A percentile compares a stretch with the other conserved stretches of the same genome.
Conservation (phyloP, 2,329 filamentous ascomycete species). For the Phialocephala sp. region DNA sequence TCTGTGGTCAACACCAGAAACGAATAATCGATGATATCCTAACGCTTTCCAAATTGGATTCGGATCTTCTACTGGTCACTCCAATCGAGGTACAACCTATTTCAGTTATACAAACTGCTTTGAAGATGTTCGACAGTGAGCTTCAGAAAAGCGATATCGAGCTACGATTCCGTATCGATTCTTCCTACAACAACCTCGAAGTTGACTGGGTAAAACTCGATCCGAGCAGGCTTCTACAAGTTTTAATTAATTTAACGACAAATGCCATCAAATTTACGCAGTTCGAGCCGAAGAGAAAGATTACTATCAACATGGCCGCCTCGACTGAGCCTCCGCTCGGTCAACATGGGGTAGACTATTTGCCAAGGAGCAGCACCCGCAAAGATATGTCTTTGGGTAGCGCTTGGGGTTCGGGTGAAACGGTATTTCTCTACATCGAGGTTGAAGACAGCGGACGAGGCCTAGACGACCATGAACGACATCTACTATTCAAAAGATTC, state of each 20-base stretch:
- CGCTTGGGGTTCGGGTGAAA: slow-evolving; percentile 48
- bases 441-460: slow-evolving; percentile 80
- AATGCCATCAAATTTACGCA: slow-evolving; percentile 86
- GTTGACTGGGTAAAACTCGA: slow-evolving; percentile 74
- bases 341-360: slow-evolving; percentile 25
- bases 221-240: slow-evolving; percentile 76
- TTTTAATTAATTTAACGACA: slow-evolving; percentile 79
- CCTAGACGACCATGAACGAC: slow-evolving; percentile 71
- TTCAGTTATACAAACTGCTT: slow-evolving; percentile 59
- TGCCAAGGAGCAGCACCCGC: slow-evolving; percentile 41
- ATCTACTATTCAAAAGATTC: slow-evolving; percentile 77
- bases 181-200: slow-evolving; percentile 61
- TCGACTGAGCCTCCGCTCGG: slow-evolving; percentile 25
- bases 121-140: slow-evolving; percentile 83
- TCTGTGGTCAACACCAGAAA: slow-evolving; percentile 81
- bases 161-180: slow-evolving; percentile 66
- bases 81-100: slow-evolving; percentile 57
- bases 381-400: slow-evolving; percentile 23
- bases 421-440: slow-evolving; percentile 72
- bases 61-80: slow-evolving; percentile 73
- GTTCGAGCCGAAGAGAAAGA: slow-evolving; percentile 61
- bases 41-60: slow-evolving; percentile 76
- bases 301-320: slow-evolving; percentile 48
- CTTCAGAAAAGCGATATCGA: slow-evolving; percentile 71
- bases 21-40: slow-evolving; percentile 75